phyloP scores from a whole-genome alignment of 768 basidiomycete species.

The Pisolithus marmoratus region DNA sequence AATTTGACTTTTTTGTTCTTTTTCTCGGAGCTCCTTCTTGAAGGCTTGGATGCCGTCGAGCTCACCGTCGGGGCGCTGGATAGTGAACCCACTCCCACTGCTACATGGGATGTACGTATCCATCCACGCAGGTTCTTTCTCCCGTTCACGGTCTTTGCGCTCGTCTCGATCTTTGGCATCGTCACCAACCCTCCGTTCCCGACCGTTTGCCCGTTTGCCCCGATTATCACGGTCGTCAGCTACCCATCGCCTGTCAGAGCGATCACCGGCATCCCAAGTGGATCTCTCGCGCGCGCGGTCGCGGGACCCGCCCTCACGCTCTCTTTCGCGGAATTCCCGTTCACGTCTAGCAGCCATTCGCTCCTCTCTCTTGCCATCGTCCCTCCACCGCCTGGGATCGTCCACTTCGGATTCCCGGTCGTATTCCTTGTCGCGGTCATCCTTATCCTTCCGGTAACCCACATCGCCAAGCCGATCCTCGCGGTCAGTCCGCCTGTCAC shows the following conservation, averaged over 20 bases:
- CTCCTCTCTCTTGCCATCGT: slow-evolving; percentile 79
- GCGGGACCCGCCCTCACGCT: slow-evolving; percentile 32
- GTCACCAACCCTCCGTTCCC: slow-evolving; percentile 51
- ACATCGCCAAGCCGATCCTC: slow-evolving; percentile 17
- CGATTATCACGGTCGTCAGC: slow-evolving; percentile 68
- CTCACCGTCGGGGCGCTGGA: slow-evolving; percentile 54
- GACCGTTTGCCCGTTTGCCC: slow-evolving; percentile 50
- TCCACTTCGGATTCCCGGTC: slow-evolving; percentile 53
- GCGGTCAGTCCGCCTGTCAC: slow-evolving; percentile 31
- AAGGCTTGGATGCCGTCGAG: slow-evolving; percentile 82
- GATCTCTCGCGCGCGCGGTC: slow-evolving; percentile 42
- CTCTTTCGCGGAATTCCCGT: slow-evolving; percentile 37
- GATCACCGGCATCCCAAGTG: slow-evolving; percentile 47
- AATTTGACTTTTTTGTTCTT: slow-evolving; percentile 47
- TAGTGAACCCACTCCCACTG: slow-evolving; percentile 57
- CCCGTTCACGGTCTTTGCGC: slow-evolving; percentile 50
- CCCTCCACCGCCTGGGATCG: slow-evolving; percentile 72
- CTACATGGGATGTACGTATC: slow-evolving; percentile 73
- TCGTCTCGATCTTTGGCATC: slow-evolving; percentile 46
- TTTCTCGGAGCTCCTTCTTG: slow-evolving; percentile 81
- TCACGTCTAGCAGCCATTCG: slow-evolving; percentile 59
- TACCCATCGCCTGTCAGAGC: slow-evolving; percentile 47
- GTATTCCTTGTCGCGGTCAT: slow-evolving; percentile 29
- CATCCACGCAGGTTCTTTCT: slow-evolving; percentile 93
- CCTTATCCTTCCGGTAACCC: slow-evolving; percentile 23